Evolutionary conservation across 768 basidiomycete genomes (phyloP), one percentile per base, ranked within the genome.

Genomic region (Megacollybia marginata): DNA sequence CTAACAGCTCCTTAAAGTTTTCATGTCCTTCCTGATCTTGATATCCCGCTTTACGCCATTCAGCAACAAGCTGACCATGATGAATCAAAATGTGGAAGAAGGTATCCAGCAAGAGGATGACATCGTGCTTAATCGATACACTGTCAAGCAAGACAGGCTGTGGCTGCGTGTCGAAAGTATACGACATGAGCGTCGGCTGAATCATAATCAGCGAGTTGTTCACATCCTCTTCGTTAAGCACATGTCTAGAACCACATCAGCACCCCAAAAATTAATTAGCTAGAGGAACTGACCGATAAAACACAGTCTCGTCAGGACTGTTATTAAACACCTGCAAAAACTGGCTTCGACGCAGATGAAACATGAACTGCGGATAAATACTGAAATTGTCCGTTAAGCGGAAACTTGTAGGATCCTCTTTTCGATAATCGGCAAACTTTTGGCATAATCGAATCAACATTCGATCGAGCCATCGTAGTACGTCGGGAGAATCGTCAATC

Each of bases 41-140:
- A 61, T 98, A 99, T 0, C 93, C 94, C 10, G 91, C 89, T 67
- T 98, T 98, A 46, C 95, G 81, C 96, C 96, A 99, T 64, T 93
- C 88, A 0, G 96, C 94, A 44, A 99, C 79, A 18, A 92, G 90
- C 65, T 95, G 92, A 18, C 96, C 96, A 63, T 99, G 96, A 86
- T 96, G 98, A 66, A 99, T 98, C 59, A 98, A 85, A 57, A 98
- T 96, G 64, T 99, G 95, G 92, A 99, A 98, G 80, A 95, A 99
- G 2, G 95, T 98, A 62, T 99, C 96, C 48, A 99, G 85, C 9
- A 99, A 80, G 31, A 99, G 83, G 61, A 99, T 85, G 54, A 94
- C 92, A 60, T 98, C 96, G 42, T 89, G 88, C 66, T 95, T 93
- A 70, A 98, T 97, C 45, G 95, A 98, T 42, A 99, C 85, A 47